Percentiles rank a stretch among this genome's conserved stretches.
Evolutionary conservation across 225 moss, liverwort and hornwort species (phyloP).

Genomic region (Polytrichum commune): DNA sequence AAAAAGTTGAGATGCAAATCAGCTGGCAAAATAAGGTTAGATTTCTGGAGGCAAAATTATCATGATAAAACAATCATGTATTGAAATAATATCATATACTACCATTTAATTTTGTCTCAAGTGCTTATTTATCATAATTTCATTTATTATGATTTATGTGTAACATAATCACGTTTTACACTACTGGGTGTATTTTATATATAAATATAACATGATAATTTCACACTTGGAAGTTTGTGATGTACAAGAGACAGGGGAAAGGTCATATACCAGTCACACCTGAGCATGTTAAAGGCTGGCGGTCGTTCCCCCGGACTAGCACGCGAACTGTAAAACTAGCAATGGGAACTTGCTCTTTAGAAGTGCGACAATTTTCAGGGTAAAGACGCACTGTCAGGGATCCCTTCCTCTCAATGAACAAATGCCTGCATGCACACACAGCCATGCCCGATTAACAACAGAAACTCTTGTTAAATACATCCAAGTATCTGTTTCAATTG

Average conservation of each 20-base stretch:
- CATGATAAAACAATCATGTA: no score
- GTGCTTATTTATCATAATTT: no score
- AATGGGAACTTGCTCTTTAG: constrained; percentile 48
- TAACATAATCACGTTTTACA: no score
- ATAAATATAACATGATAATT: no score
- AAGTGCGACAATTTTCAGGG: constrained; percentile 38
- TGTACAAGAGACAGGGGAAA: constrained; percentile 4
- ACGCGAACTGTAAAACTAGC: constrained; percentile 45
- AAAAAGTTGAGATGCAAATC: no score
- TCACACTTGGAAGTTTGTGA: background rate
- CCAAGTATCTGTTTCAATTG: no score
- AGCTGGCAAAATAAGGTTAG: no score
- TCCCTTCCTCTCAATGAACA: constrained; percentile 40
- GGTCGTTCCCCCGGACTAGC: constrained; percentile 34
- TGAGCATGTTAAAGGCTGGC: constrained; percentile 38
- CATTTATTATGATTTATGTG: no score
- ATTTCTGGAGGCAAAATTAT: no score
- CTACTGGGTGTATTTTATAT: no score
- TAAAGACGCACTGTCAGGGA: constrained; percentile 34
- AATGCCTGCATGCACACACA: constrained; percentile 29
- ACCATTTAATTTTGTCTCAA: no score
- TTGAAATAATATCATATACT: no score
- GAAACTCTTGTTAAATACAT: background rate
- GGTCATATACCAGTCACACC: constrained; percentile 26
- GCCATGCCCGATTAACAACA: background rate